Percentiles rank a stretch among this genome's conserved stretches.
phyloP scores from a whole-genome alignment of 768 basidiomycete genomes.

The Hydnomerulius pinastri region DNA sequence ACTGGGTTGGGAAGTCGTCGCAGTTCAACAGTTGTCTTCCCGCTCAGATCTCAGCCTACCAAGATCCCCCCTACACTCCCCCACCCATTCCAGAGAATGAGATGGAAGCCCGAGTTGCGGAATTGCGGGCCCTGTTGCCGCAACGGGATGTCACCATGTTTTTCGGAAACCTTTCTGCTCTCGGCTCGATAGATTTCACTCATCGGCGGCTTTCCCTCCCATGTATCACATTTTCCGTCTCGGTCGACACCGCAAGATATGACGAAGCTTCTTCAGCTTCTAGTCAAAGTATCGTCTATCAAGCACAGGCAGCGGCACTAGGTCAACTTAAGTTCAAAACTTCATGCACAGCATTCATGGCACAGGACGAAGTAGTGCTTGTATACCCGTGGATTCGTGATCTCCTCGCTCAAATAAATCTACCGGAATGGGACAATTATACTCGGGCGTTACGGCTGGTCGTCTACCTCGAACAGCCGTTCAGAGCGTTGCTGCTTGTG shows the following conservation, averaged over 20 bases:
- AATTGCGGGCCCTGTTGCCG: background rate
- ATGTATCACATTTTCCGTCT: conserved; percentile 9
- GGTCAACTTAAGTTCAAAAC: conserved; percentile 7
- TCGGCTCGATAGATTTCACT: conserved; percentile 3
- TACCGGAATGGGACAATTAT: conserved; percentile 4
- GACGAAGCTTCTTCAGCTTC: background rate
- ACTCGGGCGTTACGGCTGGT: conserved; percentile 14
- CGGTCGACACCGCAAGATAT: background rate
- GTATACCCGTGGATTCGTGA: conserved; percentile 15
- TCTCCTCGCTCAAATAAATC: conserved; percentile 1
- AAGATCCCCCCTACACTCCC: conserved; percentile 23
- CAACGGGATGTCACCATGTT: background rate
- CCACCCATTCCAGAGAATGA: background rate
- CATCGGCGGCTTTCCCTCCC: conserved; percentile 9
- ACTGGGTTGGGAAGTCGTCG: conserved; percentile 19
- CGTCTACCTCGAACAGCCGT: conserved; percentile 13
- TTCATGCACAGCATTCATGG: background rate
- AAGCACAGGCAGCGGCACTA: conserved; percentile 3
- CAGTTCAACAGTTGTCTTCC: conserved; percentile 17
- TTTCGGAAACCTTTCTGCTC: background rate
- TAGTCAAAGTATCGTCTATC: background rate
- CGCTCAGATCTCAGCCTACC: conserved; percentile 15
- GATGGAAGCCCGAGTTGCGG: background rate
- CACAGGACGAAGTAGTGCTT: conserved; percentile 3
- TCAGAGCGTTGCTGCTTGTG: conserved; percentile 11